Percentiles rank a stretch among this genome's conserved stretches.
Evolutionary conservation across 495 filamentous ascomycete genomes (phyloP).

Genomic region (Lasiosphaeria miniovina): DNA sequence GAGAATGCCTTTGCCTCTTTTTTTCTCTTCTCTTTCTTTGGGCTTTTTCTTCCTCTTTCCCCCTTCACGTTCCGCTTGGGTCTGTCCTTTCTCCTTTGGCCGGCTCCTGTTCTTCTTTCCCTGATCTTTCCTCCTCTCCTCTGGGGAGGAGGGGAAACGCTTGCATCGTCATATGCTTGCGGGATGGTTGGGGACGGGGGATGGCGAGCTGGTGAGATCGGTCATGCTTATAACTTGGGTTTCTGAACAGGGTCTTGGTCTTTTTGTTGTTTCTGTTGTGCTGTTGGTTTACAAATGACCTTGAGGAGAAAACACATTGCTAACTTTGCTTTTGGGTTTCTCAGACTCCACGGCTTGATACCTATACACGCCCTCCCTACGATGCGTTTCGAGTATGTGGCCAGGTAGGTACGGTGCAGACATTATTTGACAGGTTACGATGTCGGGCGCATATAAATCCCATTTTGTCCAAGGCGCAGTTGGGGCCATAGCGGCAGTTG

Average conservation of each 20-base stretch:
- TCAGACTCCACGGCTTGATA: too few relatives aligned
- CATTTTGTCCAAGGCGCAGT: too few relatives aligned
- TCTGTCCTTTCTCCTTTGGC: slow-evolving; percentile 9
- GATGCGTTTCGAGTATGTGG: too few relatives aligned
- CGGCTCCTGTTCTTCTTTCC: slow-evolving; percentile 1
- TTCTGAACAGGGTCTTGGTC: slow-evolving; percentile 39
- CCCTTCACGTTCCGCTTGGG: not conserved
- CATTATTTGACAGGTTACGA: too few relatives aligned
- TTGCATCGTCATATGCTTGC: slow-evolving; percentile 51
- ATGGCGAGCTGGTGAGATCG: slow-evolving; percentile 32
- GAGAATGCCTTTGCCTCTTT: too few relatives aligned
- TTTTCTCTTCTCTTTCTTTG: not conserved
- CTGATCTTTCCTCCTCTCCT: slow-evolving; percentile 4
- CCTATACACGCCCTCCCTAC: too few relatives aligned
- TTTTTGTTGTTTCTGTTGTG: slow-evolving; percentile 5
- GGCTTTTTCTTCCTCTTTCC: slow-evolving; percentile 1
- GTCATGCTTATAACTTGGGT: slow-evolving; percentile 50
- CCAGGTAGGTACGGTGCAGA: too few relatives aligned
- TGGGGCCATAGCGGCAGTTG: too few relatives aligned
- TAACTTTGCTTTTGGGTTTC: not conserved
- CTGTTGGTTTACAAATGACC: not conserved
- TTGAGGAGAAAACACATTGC: not conserved
- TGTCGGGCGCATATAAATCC: too few relatives aligned
- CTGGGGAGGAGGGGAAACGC: slow-evolving; percentile 14
- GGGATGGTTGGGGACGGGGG: slow-evolving; percentile 27